A percentile compares a stretch with the other conserved stretches of the same genome.
Conservation (phyloP, 495 filamentous ascomycete genomes). For the Massariosphaeria phaeospora region DNA sequence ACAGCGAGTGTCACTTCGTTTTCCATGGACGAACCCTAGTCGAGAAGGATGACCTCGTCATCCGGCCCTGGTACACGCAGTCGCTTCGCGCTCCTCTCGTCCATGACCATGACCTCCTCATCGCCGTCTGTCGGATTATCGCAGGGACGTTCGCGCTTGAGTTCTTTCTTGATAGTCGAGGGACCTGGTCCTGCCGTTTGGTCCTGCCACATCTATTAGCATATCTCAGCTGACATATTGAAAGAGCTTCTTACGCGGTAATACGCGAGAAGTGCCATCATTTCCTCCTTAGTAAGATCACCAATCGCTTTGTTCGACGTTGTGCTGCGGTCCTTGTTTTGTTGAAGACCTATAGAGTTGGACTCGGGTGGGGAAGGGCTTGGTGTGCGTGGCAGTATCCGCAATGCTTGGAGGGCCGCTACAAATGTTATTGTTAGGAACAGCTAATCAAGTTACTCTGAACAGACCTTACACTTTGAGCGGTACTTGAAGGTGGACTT, state of each 20-base stretch:
- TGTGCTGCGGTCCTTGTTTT: not conserved
- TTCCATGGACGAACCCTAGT: no score
- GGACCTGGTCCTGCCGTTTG: not conserved
- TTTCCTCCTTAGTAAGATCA: not conserved
- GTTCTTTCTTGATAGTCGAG: not conserved
- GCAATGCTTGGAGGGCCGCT: constrained; percentile 6
- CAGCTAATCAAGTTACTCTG: not conserved
- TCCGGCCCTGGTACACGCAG: not conserved
- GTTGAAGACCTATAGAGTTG: not conserved
- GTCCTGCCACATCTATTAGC: not conserved
- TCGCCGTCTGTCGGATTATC: not conserved
- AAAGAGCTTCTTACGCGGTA: not conserved
- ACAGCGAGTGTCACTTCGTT: no score
- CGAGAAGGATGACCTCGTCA: not conserved
- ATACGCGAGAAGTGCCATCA: not conserved
- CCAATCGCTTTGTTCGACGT: not conserved
- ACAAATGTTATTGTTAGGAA: not conserved
- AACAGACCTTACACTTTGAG: not conserved
- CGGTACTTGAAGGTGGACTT: constrained; percentile 10
- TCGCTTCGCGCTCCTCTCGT: not conserved
- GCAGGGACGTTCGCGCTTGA: not conserved
- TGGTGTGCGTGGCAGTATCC: constrained; percentile 3
- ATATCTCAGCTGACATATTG: not conserved
- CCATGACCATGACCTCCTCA: not conserved
- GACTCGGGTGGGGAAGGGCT: not conserved